Base-by-base conservation (phyloP, 2,329 filamentous ascomycete genomes). In the Fusarium temperatum region DNA sequence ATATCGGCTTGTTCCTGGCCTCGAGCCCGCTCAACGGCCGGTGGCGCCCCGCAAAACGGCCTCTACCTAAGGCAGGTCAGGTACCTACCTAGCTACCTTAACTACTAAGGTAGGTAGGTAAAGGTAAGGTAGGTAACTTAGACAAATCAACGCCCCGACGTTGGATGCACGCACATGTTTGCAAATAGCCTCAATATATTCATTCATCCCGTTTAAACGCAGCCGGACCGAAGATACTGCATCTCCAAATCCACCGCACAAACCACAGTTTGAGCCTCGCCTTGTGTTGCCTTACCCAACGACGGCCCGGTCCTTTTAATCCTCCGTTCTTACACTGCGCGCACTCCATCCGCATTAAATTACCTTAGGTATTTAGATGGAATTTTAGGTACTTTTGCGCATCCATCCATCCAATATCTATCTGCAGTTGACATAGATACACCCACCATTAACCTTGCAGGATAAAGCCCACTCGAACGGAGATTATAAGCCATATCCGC, bases 251-350 rank as follows among this genome's bases (percentile, higher is more conserved):
- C 22, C 39, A 32, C 18, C 13, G n/a, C 39, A 26, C 39, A 57
- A 45, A 51, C 45, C 26, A 55, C 38, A 63, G 36, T 26, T 44
- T 59, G 41, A 68, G 62, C 63, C 32, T 54, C 20, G 24, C 32
- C 24, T 54, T 26, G 22, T n/a, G 10, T 32, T 30, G 30, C 12
- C n/a, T 36, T 36, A n/a, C 51, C 68, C 64, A 72, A 68, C 53
- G 36, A 36, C 68, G 72, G 72, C 67, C 71, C 56, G 71, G 63
- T 68, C 68, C 63, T 74, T 72, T 24, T 47, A 55, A 70, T 59
- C 45, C 56, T 42, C 55, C 50, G 32, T 63, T 63, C 63, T 70
- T 41, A 45, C 38, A 53, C 57, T 63, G 38, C 35, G 15, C 22
- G 38, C 22, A 30, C 30, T 30, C 30, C 30, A 12, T 30, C 30